Base-by-base conservation (phyloP, 495 filamentous ascomycete species). In the Corynascus novoguineensis region DNA sequence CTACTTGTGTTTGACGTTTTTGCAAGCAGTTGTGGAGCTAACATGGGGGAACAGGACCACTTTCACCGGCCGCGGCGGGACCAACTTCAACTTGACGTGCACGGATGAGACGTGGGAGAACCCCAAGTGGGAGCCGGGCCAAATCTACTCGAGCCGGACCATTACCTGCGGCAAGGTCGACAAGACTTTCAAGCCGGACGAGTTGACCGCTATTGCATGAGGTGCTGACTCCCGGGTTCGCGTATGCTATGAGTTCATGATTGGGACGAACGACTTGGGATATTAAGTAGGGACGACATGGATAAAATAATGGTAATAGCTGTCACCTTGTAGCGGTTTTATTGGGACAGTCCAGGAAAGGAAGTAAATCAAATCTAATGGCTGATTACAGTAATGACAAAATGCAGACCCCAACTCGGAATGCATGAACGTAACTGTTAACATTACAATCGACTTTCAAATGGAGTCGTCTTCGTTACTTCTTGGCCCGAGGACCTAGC, bases 41-140 rank as follows among this genome's bases (percentile, higher is more conserved):
- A 67, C 31, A 42, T n/a, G n/a, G 4, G 15, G 10, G 4, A 27
- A 53, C 27, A 75, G 71, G 4, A 64, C 60, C 37, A 74, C 59
- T 3, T 75, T 76, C 60, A 60, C 61, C 24, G 74, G 61, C 17
- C 59, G 64, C 25, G 73, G 73, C 19, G 51, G 64, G 10, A 65
- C 60, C 34, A 63, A 68, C 38, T 44, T 75, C 27, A 62, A 55
- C 4, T 64, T 75, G 14, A 51, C 56, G 19, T 78, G 75, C 66
- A 65, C 58, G 0, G 70, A 74, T 21, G 59, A 57, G 19, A 61
- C 56, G 0, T 73, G 60, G 59, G 47, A 62, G 60, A 76, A 78
- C 63, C 66, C 69, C 4, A 61, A 74, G 64, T 78, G 74, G 74
- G 63, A 58, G 0, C 55, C 66, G 8, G 75, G 75, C 8, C 47